A percentile compares a stretch with the other conserved stretches of the same genome.
Conservation (phyloP, 2,329 filamentous ascomycete genomes). For the Phyllosticta citrichinensis region DNA sequence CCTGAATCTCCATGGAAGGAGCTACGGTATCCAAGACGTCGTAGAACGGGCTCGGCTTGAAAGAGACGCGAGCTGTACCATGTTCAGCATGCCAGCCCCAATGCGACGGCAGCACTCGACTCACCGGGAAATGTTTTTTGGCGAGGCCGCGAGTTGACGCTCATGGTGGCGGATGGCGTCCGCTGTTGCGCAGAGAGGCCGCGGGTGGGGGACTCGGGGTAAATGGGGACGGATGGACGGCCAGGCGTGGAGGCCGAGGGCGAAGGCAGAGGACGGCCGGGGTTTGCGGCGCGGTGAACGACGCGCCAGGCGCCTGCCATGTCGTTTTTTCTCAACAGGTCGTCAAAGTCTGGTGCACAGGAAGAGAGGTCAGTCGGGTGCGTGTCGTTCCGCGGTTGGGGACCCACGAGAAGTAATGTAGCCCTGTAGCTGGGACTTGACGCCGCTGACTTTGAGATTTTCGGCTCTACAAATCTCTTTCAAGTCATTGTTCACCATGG, state of each 20-base stretch:
- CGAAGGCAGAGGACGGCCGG: slow-evolving; percentile 22
- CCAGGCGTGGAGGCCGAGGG: slow-evolving; percentile 19
- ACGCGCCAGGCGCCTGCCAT: slow-evolving; percentile 27
- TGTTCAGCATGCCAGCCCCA: slow-evolving; percentile 11
- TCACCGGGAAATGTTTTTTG: slow-evolving; percentile 13
- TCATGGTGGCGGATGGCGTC: slow-evolving; percentile 11
- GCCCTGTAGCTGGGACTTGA: slow-evolving; percentile 72
- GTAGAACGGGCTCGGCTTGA: slow-evolving; percentile 82
- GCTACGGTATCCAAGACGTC: slow-evolving; percentile 57
- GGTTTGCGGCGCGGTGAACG: slow-evolving; percentile 30
- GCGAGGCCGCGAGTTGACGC: not conserved
- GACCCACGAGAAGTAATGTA: slow-evolving; percentile 70
- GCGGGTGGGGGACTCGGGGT: slow-evolving; percentile 13
- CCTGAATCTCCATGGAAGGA: slow-evolving; percentile 57
- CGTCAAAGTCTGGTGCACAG: slow-evolving; percentile 27
- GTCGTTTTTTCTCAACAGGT: slow-evolving; percentile 25
- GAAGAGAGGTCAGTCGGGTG: not conserved
- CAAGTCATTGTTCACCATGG: slow-evolving; percentile 55
- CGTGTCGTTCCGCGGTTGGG: not conserved
- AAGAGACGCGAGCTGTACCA: slow-evolving; percentile 37
- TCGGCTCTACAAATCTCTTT: slow-evolving; percentile 68
- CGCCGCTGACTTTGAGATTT: slow-evolving; percentile 65
- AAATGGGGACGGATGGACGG: slow-evolving; percentile 15
- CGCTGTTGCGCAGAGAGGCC: slow-evolving; percentile 16
- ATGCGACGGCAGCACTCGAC: not conserved